These are phyloP conservation scores for Syzygium syzygioides DNA, from an alignment of 441 rosid species.

Conservation along the genomic window DNA sequence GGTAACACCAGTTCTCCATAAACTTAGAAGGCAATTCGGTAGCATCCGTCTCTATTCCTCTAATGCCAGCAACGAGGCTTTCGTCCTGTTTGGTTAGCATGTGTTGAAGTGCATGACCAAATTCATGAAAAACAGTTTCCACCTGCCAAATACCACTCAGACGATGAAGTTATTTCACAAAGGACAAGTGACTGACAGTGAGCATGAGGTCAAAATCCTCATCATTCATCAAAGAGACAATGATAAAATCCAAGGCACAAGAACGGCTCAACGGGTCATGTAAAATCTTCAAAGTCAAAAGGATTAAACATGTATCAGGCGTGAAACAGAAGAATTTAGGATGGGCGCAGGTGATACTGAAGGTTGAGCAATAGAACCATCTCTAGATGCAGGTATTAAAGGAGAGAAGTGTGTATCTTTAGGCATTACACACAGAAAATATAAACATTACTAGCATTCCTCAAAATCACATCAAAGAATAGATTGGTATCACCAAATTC, in stretches of 20 bases:
- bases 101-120: conserved; percentile 96
- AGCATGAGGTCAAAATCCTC: background rate
- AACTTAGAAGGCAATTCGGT: conserved; percentile 84
- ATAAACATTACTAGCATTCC: background rate
- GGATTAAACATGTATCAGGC: background rate
- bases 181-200: background rate
- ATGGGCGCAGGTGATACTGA: no score
- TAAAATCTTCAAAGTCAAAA: background rate
- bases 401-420: background rate
- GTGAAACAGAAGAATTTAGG: background rate
- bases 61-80: conserved; percentile 80
- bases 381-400: background rate
- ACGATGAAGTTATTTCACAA: background rate
- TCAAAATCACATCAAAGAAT: background rate
- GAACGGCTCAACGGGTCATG: background rate
- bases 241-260: background rate
- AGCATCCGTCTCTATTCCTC: conserved; percentile 89
- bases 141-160: conserved; percentile 33
- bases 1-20: conserved; percentile 99
- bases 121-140: conserved; percentile 91
- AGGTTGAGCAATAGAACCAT: background rate
- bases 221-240: background rate
- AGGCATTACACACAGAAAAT: background rate
- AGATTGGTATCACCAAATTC: background rate
- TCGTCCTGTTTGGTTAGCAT: conserved; percentile 91